Evolutionary conservation across 768 basidiomycete species (phyloP).

Genomic region (Lentinula lateritia): DNA sequence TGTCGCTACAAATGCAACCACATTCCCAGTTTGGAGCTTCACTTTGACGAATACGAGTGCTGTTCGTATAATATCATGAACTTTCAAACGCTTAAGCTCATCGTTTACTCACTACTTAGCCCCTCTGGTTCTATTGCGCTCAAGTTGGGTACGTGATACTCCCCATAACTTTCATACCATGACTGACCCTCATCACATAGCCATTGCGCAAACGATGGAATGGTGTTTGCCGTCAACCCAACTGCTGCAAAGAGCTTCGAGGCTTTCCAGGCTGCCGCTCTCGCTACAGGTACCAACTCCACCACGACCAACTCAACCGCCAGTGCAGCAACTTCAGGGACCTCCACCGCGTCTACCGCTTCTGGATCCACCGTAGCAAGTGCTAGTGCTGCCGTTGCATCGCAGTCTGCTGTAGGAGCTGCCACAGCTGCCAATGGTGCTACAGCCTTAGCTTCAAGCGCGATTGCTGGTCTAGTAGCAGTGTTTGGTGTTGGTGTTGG

Average conservation of each 20-base stretch:
- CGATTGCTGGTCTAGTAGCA: neutral
- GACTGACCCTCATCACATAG: neutral
- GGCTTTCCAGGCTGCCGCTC: slow-evolving; percentile 28
- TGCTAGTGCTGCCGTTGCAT: neutral
- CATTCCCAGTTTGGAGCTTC: slow-evolving; percentile 30
- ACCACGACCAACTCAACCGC: slow-evolving; percentile 12
- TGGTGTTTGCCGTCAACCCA: slow-evolving; percentile 43
- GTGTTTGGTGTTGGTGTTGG: neutral
- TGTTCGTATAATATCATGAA: too few species aligned
- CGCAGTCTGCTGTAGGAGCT: neutral
- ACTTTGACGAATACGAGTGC: slow-evolving; percentile 8
- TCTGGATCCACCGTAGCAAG: neutral
- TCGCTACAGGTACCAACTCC: slow-evolving; percentile 13
- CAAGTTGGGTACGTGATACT: slow-evolving; percentile 24
- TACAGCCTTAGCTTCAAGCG: neutral
- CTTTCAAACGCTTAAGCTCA: slow-evolving; percentile 23
- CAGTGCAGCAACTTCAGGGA: slow-evolving; percentile 8
- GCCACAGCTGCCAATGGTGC: neutral
- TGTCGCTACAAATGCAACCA: slow-evolving; percentile 30
- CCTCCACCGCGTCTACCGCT: slow-evolving; percentile 6
- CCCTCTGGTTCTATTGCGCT: slow-evolving; percentile 54
- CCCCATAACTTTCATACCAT: neutral
- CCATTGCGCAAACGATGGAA: neutral
- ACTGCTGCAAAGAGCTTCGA: slow-evolving; percentile 37
- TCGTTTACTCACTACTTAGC: slow-evolving; percentile 19